Evolutionary conservation across 192 early-diverging fungal genomes (phyloP).

Genomic region (Umbelopsis isabellina): DNA sequence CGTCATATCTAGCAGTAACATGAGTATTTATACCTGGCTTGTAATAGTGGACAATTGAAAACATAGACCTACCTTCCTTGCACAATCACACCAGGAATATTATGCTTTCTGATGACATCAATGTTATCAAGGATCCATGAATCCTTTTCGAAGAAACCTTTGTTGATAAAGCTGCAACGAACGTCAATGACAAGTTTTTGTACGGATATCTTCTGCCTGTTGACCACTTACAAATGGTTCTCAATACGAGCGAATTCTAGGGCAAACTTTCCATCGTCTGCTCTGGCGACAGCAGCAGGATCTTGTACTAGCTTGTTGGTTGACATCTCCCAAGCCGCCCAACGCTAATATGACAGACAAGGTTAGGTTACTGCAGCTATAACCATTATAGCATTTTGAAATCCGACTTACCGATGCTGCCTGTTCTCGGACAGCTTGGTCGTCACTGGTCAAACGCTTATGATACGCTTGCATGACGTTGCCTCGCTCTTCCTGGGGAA

Average conservation of each 20-base stretch:
- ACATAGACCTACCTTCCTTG: slow-evolving; percentile 64
- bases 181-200: slow-evolving; percentile 1
- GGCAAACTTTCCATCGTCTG: slow-evolving; percentile 60
- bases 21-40: slow-evolving; percentile 49
- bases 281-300: slow-evolving; percentile 58
- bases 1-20: slow-evolving; percentile 30
- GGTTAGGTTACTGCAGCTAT: background rate
- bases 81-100: slow-evolving; percentile 67
- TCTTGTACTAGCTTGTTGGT: slow-evolving; percentile 59
- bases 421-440: slow-evolving; percentile 49
- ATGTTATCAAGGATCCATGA: slow-evolving; percentile 65
- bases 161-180: slow-evolving; percentile 66
- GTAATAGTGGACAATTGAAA: slow-evolving; percentile 52
- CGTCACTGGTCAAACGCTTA: slow-evolving; percentile 58
- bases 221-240: slow-evolving; percentile 43
- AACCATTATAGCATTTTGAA: slow-evolving; percentile 18
- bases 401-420: slow-evolving; percentile 58
- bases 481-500: slow-evolving; percentile 63
- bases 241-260: slow-evolving; percentile 75
- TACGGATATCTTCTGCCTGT: background rate
- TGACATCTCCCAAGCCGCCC: slow-evolving; percentile 58
- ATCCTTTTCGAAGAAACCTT: slow-evolving; percentile 69
- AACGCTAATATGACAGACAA: slow-evolving; percentile 15
- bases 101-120: slow-evolving; percentile 55
- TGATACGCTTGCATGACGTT: slow-evolving; percentile 69